Conservation (phyloP, 306 rosid genomes). For the Castanospermum australe region DNA sequence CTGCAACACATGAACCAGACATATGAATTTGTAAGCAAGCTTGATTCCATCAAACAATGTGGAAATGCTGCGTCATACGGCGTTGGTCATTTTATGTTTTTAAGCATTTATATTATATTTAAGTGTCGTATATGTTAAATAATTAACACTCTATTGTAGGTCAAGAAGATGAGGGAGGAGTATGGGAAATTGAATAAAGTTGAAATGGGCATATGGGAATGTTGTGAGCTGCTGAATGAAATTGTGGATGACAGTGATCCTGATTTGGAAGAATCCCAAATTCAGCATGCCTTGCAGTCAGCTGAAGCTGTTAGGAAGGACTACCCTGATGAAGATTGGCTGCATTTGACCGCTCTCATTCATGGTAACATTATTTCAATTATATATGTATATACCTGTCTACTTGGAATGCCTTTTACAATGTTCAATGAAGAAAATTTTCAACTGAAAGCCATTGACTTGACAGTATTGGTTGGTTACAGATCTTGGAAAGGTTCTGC, state of each 20-base stretch:
- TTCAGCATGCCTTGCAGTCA: conserved; percentile 57
- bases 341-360: conserved; percentile 71
- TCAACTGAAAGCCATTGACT: background rate
- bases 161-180: conserved; percentile 49
- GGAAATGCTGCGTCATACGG: no score
- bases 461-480: background rate
- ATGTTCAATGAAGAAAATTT: background rate
- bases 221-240: conserved; percentile 60
- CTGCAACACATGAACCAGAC: conserved; percentile 55
- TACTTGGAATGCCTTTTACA: background rate
- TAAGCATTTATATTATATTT: background rate
- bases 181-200: conserved; percentile 49
- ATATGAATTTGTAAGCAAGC: conserved; percentile 49
- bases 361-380: conserved; percentile 39
- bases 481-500: conserved; percentile 71
- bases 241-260: conserved; percentile 69
- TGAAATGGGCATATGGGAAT: conserved; percentile 76
- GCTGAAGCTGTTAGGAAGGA: conserved; percentile 68
- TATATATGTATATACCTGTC: no score
- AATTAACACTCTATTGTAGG: conserved; percentile 19
- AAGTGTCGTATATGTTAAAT: background rate
- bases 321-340: conserved; percentile 60
- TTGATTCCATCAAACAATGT: background rate
- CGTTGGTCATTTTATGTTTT: no score
- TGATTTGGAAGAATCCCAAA: conserved; percentile 74